A percentile compares a stretch with the other conserved stretches of the same genome.
Evolutionary conservation across 768 basidiomycete species (phyloP).

Genomic region (Gymnopilus dilepis): DNA sequence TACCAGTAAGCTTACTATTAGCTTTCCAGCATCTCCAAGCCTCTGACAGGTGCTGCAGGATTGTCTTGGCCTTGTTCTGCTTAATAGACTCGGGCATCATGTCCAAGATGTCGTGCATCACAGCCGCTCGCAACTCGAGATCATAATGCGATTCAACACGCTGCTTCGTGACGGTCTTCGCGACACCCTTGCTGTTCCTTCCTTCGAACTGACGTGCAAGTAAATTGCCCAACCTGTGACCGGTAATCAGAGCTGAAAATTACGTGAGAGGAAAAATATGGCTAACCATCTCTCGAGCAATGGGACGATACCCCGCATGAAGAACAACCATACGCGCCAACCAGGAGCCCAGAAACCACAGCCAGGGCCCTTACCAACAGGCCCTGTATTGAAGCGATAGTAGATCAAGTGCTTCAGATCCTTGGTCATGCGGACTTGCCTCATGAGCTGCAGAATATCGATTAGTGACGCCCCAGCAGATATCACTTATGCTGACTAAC

Average conservation of each 20-base stretch:
- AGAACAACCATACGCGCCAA: slow-evolving; percentile 99
- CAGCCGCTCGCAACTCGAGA: slow-evolving; percentile 94
- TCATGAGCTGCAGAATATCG: slow-evolving; percentile 75
- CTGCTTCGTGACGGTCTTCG: slow-evolving; percentile 99
- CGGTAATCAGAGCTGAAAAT: slow-evolving; percentile 3
- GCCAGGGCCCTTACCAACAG: slow-evolving; percentile 98
- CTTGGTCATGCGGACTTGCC: slow-evolving; percentile 99
- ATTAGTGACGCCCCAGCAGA: not conserved
- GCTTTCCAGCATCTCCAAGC: slow-evolving; percentile 99
- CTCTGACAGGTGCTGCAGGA: slow-evolving; percentile 96
- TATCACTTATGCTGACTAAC: slow-evolving; percentile 39
- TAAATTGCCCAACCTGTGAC: slow-evolving; percentile 84
- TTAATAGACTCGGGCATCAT: slow-evolving; percentile 99
- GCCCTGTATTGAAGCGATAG: slow-evolving; percentile 99
- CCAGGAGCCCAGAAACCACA: slow-evolving; percentile 99
- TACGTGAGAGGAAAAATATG: not conserved
- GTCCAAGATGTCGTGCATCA: slow-evolving; percentile 99
- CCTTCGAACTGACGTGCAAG: slow-evolving; percentile 99
- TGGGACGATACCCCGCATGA: slow-evolving; percentile 98
- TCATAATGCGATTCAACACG: slow-evolving; percentile 99
- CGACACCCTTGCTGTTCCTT: slow-evolving; percentile 93
- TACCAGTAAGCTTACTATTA: slow-evolving; percentile 60
- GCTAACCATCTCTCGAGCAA: slow-evolving; percentile 91
- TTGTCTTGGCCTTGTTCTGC: slow-evolving; percentile 99
- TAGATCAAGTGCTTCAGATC: slow-evolving; percentile 98